Conservation (phyloP, 768 basidiomycete species). For the Lactarius psammicola region DNA sequence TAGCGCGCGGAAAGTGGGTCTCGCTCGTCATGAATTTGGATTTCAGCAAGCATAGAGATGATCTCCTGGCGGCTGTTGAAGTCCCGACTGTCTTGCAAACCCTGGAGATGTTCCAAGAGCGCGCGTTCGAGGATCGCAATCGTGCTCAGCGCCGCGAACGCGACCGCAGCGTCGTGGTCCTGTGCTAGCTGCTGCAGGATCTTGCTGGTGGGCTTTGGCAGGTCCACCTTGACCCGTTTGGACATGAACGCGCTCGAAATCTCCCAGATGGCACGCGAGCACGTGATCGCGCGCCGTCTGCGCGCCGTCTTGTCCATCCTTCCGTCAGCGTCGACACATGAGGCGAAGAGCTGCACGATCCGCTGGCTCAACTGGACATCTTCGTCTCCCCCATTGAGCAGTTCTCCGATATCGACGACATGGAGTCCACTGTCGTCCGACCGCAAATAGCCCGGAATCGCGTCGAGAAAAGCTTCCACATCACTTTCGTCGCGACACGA, state of each 20-base stretch:
- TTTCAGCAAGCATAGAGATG: neutral
- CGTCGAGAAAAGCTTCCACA: constrained; percentile 2
- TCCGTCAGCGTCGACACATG: constrained; percentile 13
- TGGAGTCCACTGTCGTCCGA: constrained; percentile 3
- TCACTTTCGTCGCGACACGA: constrained; percentile 10
- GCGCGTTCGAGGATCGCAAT: neutral
- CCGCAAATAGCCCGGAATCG: constrained; percentile 13
- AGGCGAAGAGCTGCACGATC: constrained; percentile 7
- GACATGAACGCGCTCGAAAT: constrained; percentile 14
- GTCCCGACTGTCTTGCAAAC: neutral
- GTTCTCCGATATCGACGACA: constrained; percentile 4
- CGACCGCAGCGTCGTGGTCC: constrained; percentile 11
- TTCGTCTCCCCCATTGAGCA: neutral
- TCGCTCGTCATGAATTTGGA: neutral
- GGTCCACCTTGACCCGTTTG: neutral
- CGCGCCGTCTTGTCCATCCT: constrained; percentile 15
- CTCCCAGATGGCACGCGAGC: constrained; percentile 16
- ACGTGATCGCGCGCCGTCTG: constrained; percentile 18
- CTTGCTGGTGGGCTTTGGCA: neutral
- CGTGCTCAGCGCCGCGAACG: constrained; percentile 10
- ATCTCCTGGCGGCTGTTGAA: neutral
- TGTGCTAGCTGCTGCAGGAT: constrained; percentile 5
- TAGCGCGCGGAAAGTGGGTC: neutral
- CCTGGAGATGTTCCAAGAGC: neutral
- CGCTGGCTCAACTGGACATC: neutral